Evolutionary conservation across 2,329 filamentous ascomycete genomes (phyloP).

Genomic region (Fusarium drepaniforme): DNA sequence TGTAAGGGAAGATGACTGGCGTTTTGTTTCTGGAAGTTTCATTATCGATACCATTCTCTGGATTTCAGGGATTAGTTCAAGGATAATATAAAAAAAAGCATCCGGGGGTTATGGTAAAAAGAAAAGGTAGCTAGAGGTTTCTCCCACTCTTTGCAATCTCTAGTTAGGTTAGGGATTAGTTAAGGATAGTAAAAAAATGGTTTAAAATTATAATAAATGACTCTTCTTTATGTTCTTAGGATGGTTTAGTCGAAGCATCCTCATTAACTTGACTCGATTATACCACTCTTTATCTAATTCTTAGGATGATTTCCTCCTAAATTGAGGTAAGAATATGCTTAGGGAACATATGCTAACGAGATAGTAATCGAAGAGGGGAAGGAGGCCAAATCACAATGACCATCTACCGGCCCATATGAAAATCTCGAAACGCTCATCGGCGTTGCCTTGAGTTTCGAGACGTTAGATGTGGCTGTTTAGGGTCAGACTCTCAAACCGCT

Average conservation of each 20-base stretch:
- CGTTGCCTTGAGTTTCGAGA: background rate
- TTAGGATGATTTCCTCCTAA: background rate
- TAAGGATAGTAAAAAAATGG: background rate
- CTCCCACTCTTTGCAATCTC: background rate
- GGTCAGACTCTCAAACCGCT: no score
- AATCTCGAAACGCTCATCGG: background rate
- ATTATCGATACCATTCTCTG: constrained; percentile 21
- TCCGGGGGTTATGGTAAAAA: constrained; percentile 7
- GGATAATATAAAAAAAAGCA: constrained; percentile 3
- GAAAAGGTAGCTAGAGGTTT: background rate
- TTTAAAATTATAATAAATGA: background rate
- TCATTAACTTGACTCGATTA: background rate
- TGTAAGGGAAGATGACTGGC: constrained; percentile 26
- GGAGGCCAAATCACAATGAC: background rate
- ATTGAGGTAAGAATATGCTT: background rate
- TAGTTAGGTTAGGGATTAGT: background rate
- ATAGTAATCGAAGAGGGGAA: background rate
- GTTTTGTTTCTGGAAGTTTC: constrained; percentile 38
- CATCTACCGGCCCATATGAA: background rate
- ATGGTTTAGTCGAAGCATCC: background rate
- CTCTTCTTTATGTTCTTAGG: background rate
- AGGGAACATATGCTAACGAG: background rate
- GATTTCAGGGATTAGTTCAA: constrained; percentile 14
- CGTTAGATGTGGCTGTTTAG: background rate
- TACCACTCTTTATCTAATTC: background rate